phyloP scores from a whole-genome alignment of 768 basidiomycete genomes.

The Amanita rubescens region DNA sequence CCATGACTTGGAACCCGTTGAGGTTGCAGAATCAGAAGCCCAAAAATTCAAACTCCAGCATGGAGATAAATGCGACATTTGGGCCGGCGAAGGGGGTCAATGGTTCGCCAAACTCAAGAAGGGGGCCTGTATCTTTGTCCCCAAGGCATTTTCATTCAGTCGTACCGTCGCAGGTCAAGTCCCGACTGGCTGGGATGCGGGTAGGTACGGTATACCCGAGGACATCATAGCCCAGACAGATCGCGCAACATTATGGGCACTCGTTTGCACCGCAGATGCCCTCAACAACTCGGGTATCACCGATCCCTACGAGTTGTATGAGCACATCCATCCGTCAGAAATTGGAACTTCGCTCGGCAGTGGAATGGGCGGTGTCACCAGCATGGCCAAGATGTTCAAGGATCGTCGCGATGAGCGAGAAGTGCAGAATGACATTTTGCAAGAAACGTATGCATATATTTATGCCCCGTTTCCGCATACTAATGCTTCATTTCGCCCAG shows the following conservation, averaged over 20 bases:
- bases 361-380: conserved; percentile 95
- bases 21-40: conserved; percentile 86
- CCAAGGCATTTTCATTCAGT: conserved; percentile 93
- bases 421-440: conserved; percentile 96
- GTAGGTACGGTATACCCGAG: conserved; percentile 92
- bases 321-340: conserved; percentile 94
- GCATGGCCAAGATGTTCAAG: conserved; percentile 95
- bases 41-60: conserved; percentile 95
- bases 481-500: conserved; percentile 30
- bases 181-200: conserved; percentile 96
- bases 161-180: conserved; percentile 94
- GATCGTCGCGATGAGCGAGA: conserved; percentile 97
- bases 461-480: background rate
- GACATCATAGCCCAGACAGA: conserved; percentile 96
- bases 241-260: conserved; percentile 88
- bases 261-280: conserved; percentile 91
- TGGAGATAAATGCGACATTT: conserved; percentile 93
- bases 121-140: conserved; percentile 86
- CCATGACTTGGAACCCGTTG: conserved; percentile 94
- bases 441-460: conserved; percentile 73
- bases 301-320: conserved; percentile 96
- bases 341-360: conserved; percentile 92
- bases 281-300: conserved; percentile 96
- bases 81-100: conserved; percentile 87
- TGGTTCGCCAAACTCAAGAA: conserved; percentile 99